phyloP scores from a whole-genome alignment of 2,329 filamentous ascomycete species.

The Phialemonium atrogriseum region DNA sequence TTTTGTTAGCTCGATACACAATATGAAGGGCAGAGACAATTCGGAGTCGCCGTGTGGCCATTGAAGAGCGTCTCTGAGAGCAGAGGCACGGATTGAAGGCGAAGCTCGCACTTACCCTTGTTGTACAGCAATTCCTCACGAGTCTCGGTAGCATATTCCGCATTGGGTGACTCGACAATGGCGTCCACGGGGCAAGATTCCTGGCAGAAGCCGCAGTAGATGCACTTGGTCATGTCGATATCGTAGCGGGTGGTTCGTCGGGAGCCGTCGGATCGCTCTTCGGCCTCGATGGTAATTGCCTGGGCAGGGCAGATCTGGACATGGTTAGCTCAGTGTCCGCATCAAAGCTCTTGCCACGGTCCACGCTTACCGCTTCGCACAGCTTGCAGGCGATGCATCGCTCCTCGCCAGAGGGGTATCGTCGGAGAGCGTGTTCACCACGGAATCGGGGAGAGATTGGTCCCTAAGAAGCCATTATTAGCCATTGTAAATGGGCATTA shows the following conservation, averaged over 20 bases:
- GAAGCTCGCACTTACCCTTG: conserved; percentile 63
- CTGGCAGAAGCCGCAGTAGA: conserved; percentile 99
- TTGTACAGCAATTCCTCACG: conserved; percentile 96
- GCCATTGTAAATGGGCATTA: too few species aligned
- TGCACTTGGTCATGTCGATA: conserved; percentile 99
- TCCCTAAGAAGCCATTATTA: conserved; percentile 40
- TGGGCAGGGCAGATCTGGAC: conserved; percentile 81
- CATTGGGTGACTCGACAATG: conserved; percentile 59
- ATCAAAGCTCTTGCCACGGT: neutral
- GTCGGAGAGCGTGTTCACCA: conserved; percentile 91
- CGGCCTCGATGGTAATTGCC: conserved; percentile 97
- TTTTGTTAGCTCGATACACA: conserved; percentile 15
- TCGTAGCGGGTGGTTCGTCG: conserved; percentile 95
- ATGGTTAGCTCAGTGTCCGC: neutral
- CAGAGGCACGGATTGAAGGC: neutral
- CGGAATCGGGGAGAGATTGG: conserved; percentile 97
- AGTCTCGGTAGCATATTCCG: conserved; percentile 56
- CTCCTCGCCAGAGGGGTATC: conserved; percentile 96
- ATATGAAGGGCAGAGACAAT: neutral
- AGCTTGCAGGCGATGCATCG: conserved; percentile 99
- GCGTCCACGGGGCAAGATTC: conserved; percentile 98
- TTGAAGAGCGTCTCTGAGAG: neutral
- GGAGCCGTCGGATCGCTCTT: conserved; percentile 93
- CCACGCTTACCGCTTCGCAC: conserved; percentile 67
- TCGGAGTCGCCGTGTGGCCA: neutral